Percentiles rank a stretch among this genome's conserved stretches.
These are phyloP conservation scores for Beauveria medogensis DNA, from an alignment of 2,329 filamentous ascomycete genomes.

Conservation along the genomic window DNA sequence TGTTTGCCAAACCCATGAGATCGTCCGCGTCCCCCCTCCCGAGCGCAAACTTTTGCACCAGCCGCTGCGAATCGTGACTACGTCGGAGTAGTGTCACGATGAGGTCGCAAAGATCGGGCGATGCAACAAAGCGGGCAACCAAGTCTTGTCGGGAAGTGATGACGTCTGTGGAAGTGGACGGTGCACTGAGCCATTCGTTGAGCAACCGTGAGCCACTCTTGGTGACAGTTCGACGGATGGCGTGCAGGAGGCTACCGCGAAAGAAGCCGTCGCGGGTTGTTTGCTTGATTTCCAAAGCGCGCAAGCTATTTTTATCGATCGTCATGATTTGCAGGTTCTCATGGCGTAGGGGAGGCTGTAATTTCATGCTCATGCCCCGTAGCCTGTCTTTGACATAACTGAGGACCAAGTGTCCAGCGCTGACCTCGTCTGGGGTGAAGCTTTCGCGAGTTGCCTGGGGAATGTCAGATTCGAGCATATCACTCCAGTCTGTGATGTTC, in stretches of 20 bases:
- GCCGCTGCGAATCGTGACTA: conserved; percentile 77
- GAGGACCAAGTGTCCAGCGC: conserved; percentile 72
- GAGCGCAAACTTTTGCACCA: conserved; percentile 90
- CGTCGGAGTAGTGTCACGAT: conserved; percentile 60
- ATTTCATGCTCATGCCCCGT: conserved; percentile 67
- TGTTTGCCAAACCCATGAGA: conserved; percentile 72
- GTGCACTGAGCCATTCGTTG: conserved; percentile 77
- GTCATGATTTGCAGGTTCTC: conserved; percentile 71
- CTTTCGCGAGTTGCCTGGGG: conserved; percentile 38
- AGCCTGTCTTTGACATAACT: conserved; percentile 76
- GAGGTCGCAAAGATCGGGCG: conserved; percentile 61
- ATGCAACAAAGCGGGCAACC: conserved; percentile 63
- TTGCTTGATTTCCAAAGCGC: conserved; percentile 79
- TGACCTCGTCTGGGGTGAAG: conserved; percentile 63
- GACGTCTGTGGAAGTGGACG: conserved; percentile 74
- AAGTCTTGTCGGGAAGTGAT: conserved; percentile 78
- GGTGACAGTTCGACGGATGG: conserved; percentile 82
- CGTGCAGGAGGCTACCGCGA: conserved; percentile 80
- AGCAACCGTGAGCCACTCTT: conserved; percentile 83
- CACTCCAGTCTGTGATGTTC: conserved; percentile 57
- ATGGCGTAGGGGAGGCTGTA: conserved; percentile 74
- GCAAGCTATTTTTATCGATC: conserved; percentile 87
- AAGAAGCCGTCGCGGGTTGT: conserved; percentile 74
- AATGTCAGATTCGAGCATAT: conserved; percentile 70
- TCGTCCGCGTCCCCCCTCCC: conserved; percentile 90